Percentiles rank a stretch among this genome's conserved stretches.
phyloP scores from a whole-genome alignment of 2,329 filamentous ascomycete species.

The Claviceps sp. region DNA sequence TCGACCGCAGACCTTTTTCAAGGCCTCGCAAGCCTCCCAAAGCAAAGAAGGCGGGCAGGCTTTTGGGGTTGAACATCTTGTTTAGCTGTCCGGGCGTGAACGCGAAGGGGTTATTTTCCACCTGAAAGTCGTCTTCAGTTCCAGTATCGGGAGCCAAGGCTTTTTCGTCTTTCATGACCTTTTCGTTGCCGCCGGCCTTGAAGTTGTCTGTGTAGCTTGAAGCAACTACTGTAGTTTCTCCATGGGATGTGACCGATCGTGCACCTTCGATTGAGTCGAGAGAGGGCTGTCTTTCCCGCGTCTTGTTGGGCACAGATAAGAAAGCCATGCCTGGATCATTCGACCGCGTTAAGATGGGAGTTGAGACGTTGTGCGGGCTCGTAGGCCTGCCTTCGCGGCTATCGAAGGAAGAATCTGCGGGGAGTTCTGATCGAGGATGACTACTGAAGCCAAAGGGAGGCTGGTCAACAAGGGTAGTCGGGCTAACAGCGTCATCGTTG shows the following conservation, averaged over 20 bases:
- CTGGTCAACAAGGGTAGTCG: slow-evolving; percentile 23
- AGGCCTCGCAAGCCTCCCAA: slow-evolving; percentile 67
- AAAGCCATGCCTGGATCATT: slow-evolving; percentile 39
- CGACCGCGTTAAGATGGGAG: slow-evolving; percentile 32
- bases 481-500: slow-evolving; percentile 27
- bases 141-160: slow-evolving; percentile 65
- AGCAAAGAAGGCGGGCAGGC: slow-evolving; percentile 64
- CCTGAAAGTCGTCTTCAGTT: slow-evolving; percentile 60
- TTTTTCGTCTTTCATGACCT: slow-evolving; percentile 50
- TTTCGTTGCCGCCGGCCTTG: slow-evolving; percentile 30
- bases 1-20: slow-evolving; percentile 63
- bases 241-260: slow-evolving; percentile 45
- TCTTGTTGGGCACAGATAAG: slow-evolving; percentile 47
- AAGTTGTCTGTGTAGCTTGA: slow-evolving; percentile 31
- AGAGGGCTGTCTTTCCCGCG: slow-evolving; percentile 53
- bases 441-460: slow-evolving; percentile 13
- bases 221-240: slow-evolving; percentile 44
- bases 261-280: slow-evolving; percentile 53
- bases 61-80: slow-evolving; percentile 86
- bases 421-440: slow-evolving; percentile 27
- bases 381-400: slow-evolving; percentile 53
- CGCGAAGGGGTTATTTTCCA: slow-evolving; percentile 72
- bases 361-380: slow-evolving; percentile 61
- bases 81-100: slow-evolving; percentile 72
- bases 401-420: slow-evolving; percentile 48